Conservation (phyloP, 805 yeast species). For the Metschnikowia cubensis region DNA sequence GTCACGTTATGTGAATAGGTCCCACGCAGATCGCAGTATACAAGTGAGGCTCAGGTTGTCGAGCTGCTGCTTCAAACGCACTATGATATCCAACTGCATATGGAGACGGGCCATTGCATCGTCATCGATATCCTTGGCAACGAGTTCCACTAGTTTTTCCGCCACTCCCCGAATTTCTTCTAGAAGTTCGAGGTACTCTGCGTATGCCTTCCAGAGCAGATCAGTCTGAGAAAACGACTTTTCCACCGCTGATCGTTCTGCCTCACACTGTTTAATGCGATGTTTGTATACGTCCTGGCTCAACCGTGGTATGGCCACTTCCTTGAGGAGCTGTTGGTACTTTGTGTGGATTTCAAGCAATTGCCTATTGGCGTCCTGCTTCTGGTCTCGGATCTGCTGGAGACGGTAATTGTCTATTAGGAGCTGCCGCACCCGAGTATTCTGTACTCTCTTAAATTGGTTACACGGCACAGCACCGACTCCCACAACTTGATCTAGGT, state of each 20-base stretch:
- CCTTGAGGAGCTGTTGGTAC: slow-evolving; percentile 29
- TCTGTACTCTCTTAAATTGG: slow-evolving; percentile 8
- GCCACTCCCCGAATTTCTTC: slow-evolving; percentile 5
- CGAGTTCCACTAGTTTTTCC: slow-evolving; percentile 2
- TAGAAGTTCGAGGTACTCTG: slow-evolving; percentile 8
- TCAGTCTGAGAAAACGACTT: slow-evolving; percentile 1
- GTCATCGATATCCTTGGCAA: slow-evolving; percentile 6
- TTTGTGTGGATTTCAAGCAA: slow-evolving; percentile 21
- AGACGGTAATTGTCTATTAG: slow-evolving; percentile 27
- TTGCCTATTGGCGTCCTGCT: slow-evolving; percentile 22
- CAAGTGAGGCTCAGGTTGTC: not conserved
- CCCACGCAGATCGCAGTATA: not conserved
- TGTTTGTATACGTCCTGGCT: slow-evolving; percentile 18
- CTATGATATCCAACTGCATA: slow-evolving; percentile 13
- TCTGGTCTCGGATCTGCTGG: slow-evolving; percentile 17
- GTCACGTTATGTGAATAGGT: not conserved
- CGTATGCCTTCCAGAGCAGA: slow-evolving; percentile 12
- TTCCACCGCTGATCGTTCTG: not conserved
- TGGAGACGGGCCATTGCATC: slow-evolving; percentile 10
- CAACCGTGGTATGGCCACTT: slow-evolving; percentile 27
- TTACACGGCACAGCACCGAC: slow-evolving; percentile 4
- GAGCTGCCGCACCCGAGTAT: slow-evolving; percentile 22
- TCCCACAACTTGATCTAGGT: slow-evolving; percentile 18
- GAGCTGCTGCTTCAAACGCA: slow-evolving; percentile 6
- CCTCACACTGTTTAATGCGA: slow-evolving; percentile 3